Conservation (phyloP, 1,284 basidiomycete species). For the Puccinia horiana region DNA sequence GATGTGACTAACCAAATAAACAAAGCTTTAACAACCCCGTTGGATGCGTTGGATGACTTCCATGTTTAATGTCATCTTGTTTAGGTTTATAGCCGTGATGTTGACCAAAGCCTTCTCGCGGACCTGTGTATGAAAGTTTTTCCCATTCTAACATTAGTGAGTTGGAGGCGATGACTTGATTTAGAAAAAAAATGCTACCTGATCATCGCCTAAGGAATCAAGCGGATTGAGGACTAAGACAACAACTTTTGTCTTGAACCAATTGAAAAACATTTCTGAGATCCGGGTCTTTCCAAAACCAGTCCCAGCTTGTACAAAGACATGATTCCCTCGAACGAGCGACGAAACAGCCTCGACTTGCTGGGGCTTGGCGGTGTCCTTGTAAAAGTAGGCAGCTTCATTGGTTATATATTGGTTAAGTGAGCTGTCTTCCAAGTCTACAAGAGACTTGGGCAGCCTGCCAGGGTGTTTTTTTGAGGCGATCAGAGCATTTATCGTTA, state of each 20-base stretch:
- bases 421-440: not conserved
- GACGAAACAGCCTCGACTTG: not conserved
- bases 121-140: not conserved
- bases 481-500: no score
- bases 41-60: not conserved
- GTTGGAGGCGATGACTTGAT: not conserved
- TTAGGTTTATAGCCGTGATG: conserved; percentile 22
- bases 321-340: not conserved
- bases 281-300: conserved; percentile 22
- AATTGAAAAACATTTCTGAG: not conserved
- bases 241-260: not conserved
- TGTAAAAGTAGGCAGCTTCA: not conserved
- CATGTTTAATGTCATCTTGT: not conserved
- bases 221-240: not conserved
- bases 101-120: not conserved
- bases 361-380: not conserved
- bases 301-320: not conserved
- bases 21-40: conserved; percentile 4
- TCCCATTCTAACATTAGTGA: not conserved
- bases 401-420: not conserved
- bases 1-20: conserved; percentile 19
- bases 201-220: conserved; percentile 20
- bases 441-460: not conserved
- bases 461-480: no score
- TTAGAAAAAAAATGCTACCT: not conserved